Evolutionary conservation across 108 stramenopile genomes (phyloP).

Genomic region (Cyclostephanos invisitatus): DNA sequence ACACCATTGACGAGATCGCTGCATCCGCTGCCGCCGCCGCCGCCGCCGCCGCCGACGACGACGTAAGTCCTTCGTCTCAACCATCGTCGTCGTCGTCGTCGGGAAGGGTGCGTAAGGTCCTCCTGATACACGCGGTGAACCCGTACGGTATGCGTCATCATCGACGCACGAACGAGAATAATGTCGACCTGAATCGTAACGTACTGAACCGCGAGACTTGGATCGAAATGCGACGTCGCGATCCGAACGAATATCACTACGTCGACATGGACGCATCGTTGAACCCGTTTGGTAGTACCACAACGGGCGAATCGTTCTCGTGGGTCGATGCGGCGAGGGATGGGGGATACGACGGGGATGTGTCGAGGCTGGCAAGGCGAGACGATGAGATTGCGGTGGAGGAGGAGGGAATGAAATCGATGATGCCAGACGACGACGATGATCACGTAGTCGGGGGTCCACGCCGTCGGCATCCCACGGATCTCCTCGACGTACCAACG

Average conservation of each 20-base stretch:
- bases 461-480: background rate
- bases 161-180: conserved; percentile 79
- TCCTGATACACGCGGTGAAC: conserved; percentile 85
- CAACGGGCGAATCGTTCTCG: conserved; percentile 18
- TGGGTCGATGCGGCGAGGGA: conserved; percentile 29
- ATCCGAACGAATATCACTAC: conserved; percentile 63
- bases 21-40: too few relatives aligned
- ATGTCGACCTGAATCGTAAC: conserved; percentile 88
- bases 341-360: conserved; percentile 25
- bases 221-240: conserved; percentile 43
- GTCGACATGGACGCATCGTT: conserved; percentile 53
- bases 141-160: conserved; percentile 80
- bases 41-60: too few relatives aligned
- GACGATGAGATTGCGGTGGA: conserved; percentile 15
- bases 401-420: background rate
- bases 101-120: conserved; percentile 49
- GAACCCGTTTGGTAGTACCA: conserved; percentile 20
- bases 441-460: background rate
- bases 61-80: background rate
- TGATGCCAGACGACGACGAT: background rate
- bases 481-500: background rate
- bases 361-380: conserved; percentile 12
- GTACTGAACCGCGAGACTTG: conserved; percentile 43
- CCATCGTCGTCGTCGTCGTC: conserved; percentile 8
- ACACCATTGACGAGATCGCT: conserved; percentile 28